phyloP scores from a whole-genome alignment of 805 yeast genomes.

The Debaryomyces prosopidis region DNA sequence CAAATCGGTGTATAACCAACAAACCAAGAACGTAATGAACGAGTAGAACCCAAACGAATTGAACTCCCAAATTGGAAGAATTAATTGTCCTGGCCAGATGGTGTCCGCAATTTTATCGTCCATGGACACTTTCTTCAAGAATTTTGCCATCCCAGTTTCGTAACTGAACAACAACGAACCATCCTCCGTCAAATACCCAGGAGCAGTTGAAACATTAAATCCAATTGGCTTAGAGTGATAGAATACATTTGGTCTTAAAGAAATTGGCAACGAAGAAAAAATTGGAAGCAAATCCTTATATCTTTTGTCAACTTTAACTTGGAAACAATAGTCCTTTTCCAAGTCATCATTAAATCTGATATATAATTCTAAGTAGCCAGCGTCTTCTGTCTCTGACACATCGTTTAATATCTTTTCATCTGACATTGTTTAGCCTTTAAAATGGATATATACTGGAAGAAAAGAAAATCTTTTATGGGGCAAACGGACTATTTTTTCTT shows the following conservation, averaged over 20 bases:
- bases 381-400: conserved; percentile 23
- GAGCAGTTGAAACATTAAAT: conserved; percentile 61
- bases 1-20: conserved; percentile 91
- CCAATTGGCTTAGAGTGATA: conserved; percentile 64
- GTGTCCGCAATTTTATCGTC: conserved; percentile 56
- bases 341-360: conserved; percentile 81
- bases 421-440: background rate
- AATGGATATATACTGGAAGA: too few relatives aligned
- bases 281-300: conserved; percentile 61
- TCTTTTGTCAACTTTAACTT: conserved; percentile 57
- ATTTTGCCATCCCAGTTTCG: conserved; percentile 49
- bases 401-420: conserved; percentile 23
- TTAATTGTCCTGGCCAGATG: conserved; percentile 88
- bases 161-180: conserved; percentile 75
- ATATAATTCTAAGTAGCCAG: conserved; percentile 50
- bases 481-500: background rate
- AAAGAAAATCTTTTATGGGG: background rate
- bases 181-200: conserved; percentile 80
- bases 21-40: conserved; percentile 41
- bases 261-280: conserved; percentile 67
- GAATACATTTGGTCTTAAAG: conserved; percentile 79
- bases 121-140: conserved; percentile 43
- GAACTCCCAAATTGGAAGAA: conserved; percentile 69
- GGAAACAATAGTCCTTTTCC: conserved; percentile 90
- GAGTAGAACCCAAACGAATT: conserved; percentile 44